phyloP scores from a whole-genome alignment of 257 asterid species.

The Striga asiatica region DNA sequence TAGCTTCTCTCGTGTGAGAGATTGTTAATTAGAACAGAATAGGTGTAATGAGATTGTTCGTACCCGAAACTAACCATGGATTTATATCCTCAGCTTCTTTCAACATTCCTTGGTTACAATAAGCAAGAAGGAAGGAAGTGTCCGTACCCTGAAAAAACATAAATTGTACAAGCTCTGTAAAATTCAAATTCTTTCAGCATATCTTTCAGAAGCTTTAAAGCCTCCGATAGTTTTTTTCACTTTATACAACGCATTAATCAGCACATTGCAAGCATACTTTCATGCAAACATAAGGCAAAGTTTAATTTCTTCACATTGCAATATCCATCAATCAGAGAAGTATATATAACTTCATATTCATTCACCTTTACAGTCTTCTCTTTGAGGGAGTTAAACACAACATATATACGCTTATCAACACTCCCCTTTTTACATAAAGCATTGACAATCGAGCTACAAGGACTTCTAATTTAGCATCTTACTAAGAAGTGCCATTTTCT shows the following conservation, averaged over 20 bases:
- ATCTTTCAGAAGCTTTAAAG: constrained; percentile 32
- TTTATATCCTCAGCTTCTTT: constrained; percentile 58
- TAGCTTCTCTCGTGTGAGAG: constrained; percentile 33
- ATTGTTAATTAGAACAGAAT: constrained; percentile 56
- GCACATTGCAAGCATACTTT: constrained; percentile 49
- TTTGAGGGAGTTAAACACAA: constrained; percentile 35
- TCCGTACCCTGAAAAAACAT: constrained; percentile 49
- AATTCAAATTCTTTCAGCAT: constrained; percentile 54
- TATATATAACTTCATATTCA: constrained; percentile 39
- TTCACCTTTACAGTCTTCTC: constrained; percentile 37
- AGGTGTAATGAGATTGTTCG: constrained; percentile 58
- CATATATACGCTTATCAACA: constrained; percentile 39
- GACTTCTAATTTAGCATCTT: constrained; percentile 43
- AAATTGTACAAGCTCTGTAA: constrained; percentile 39
- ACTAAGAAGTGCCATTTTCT: constrained; percentile 53
- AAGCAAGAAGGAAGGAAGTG: constrained; percentile 60
- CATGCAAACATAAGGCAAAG: constrained; percentile 37
- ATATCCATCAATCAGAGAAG: constrained; percentile 54
- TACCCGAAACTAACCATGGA: constrained; percentile 47
- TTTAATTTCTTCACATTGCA: constrained; percentile 39
- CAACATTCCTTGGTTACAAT: constrained; percentile 61
- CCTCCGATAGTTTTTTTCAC: constrained; percentile 39
- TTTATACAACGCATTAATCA: constrained; percentile 54
- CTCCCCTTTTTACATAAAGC: constrained; percentile 52
- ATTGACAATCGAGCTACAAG: constrained; percentile 46